Evolutionary conservation across 768 basidiomycete genomes (phyloP).

Genomic region (Termitomyces sp.): DNA sequence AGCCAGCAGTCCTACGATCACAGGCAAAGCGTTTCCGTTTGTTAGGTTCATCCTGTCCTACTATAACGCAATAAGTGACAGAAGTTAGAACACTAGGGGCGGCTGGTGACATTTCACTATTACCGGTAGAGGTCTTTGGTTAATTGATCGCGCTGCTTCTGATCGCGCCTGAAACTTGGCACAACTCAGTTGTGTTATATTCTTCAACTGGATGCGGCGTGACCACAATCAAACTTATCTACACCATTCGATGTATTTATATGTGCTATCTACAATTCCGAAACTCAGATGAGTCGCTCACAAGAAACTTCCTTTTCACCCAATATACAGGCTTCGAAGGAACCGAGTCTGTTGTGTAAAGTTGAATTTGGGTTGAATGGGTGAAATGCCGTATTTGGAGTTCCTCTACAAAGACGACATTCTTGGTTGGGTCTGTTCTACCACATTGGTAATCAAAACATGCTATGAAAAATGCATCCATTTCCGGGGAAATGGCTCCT

Average conservation of each 20-base stretch:
- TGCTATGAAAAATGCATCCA: constrained; percentile 3
- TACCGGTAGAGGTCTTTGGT: background rate
- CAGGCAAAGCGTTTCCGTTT: background rate
- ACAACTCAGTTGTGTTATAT: background rate
- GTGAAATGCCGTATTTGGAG: background rate
- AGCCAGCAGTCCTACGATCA: background rate
- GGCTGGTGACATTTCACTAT: background rate
- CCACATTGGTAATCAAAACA: background rate
- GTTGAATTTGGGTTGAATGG: background rate
- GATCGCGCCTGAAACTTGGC: too few species aligned
- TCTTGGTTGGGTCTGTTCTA: background rate
- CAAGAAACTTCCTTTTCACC: background rate
- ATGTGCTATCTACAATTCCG: background rate
- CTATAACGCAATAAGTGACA: background rate
- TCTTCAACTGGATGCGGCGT: background rate
- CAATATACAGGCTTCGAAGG: background rate
- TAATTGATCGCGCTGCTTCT: background rate
- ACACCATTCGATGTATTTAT: background rate
- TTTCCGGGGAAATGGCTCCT: constrained; percentile 16
- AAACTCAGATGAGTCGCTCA: background rate
- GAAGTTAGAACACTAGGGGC: background rate
- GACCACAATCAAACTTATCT: background rate
- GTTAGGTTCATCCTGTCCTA: background rate
- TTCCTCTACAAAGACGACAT: too few species aligned
- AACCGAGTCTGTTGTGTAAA: too few species aligned